These are phyloP conservation scores for Ceratocystiopsis minuta DNA, from an alignment of 2,329 filamentous ascomycete species.

Conservation along the genomic window DNA sequence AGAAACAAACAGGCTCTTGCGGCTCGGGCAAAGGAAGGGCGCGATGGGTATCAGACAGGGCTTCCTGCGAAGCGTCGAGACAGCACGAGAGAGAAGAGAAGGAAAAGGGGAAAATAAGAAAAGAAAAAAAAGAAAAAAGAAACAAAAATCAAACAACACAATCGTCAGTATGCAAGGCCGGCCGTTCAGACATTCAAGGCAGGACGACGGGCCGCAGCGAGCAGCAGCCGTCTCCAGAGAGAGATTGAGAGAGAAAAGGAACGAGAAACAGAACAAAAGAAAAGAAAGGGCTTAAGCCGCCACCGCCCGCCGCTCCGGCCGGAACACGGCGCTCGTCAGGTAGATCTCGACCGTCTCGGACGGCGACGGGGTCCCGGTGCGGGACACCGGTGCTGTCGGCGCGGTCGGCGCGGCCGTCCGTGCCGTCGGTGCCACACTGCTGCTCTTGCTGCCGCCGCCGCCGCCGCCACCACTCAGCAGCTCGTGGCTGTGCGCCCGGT, in stretches of 20 bases:
- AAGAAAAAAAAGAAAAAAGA: background rate
- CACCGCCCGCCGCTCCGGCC: conserved; percentile 14
- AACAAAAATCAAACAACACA: background rate
- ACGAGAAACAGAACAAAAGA: too few relatives aligned
- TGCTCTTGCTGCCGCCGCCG: conserved; percentile 10
- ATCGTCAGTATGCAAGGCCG: too few relatives aligned
- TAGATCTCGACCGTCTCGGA: conserved; percentile 19
- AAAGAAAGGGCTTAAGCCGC: conserved; percentile 1
- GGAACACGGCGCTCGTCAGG: conserved; percentile 33
- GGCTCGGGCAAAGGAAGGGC: too few relatives aligned
- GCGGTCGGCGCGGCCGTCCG: conserved; percentile 15
- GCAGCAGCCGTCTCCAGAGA: too few relatives aligned
- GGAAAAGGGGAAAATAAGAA: background rate
- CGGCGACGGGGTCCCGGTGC: conserved; percentile 1
- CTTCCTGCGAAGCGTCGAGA: too few relatives aligned
- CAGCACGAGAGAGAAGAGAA: background rate
- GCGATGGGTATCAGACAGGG: too few relatives aligned
- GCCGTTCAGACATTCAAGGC: too few relatives aligned
- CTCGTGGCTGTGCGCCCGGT: conserved; percentile 34
- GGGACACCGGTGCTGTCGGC: conserved; percentile 8
- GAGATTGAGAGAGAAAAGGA: too few relatives aligned
- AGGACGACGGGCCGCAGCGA: too few relatives aligned
- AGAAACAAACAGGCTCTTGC: too few relatives aligned
- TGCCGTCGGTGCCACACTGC: too few relatives aligned
- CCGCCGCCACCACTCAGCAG: conserved; percentile 20